A percentile compares a stretch with the other conserved stretches of the same genome.
phyloP scores from a whole-genome alignment of 257 asterid species.

The Plantago elongata region DNA sequence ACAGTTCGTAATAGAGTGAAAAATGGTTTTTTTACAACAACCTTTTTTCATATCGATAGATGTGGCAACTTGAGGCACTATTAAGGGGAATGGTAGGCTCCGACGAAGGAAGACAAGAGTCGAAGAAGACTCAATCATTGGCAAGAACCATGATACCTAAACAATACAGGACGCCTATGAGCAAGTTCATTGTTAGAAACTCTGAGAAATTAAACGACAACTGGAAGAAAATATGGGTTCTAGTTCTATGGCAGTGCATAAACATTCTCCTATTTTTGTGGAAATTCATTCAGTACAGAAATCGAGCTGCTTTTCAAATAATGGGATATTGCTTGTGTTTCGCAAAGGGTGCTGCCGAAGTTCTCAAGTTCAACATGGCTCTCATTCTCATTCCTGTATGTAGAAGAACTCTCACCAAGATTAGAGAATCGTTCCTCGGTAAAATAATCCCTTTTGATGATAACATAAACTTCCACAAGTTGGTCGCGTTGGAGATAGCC shows the following conservation, averaged over 20 bases:
- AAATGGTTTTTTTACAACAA: not conserved
- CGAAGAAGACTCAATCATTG: conserved; percentile 39
- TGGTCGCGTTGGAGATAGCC: conserved; percentile 46
- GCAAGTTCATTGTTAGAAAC: conserved; percentile 50
- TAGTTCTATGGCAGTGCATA: conserved; percentile 40
- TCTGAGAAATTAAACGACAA: conserved; percentile 50
- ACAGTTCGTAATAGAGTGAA: no score
- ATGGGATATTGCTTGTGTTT: conserved; percentile 76
- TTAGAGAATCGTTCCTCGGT: conserved; percentile 70
- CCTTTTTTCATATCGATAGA: conserved; percentile 28
- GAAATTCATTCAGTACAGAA: conserved; percentile 47
- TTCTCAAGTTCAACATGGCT: conserved; percentile 80
- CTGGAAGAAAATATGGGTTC: conserved; percentile 64
- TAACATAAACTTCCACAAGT: conserved; percentile 84
- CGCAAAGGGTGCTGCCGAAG: conserved; percentile 82
- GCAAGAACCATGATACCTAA: conserved; percentile 87
- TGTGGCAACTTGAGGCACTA: conserved; percentile 88
- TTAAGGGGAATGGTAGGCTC: conserved; percentile 66
- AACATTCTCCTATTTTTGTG: conserved; percentile 49
- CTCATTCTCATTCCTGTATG: conserved; percentile 79
- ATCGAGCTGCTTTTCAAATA: conserved; percentile 44
- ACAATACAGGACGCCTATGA: conserved; percentile 57
- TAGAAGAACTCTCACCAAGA: conserved; percentile 62
- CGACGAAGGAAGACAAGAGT: conserved; percentile 23
- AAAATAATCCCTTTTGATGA: conserved; percentile 69